phyloP scores from a whole-genome alignment of 2,329 filamentous ascomycete species.

The Penicillium sp. region DNA sequence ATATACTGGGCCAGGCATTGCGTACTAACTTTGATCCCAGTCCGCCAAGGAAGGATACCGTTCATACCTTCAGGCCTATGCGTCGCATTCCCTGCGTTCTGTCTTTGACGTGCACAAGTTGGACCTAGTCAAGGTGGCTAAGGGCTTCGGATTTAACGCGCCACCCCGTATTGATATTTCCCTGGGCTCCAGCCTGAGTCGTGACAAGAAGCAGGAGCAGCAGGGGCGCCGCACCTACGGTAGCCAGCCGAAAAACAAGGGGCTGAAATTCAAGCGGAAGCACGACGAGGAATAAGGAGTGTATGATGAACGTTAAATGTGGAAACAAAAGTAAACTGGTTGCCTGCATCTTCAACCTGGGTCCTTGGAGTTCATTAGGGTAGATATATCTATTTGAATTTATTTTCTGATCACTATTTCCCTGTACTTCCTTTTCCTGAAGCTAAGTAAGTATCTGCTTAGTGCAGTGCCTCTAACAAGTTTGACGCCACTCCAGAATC shows the following conservation, averaged over 20 bases:
- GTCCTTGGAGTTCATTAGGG: constrained; percentile 28
- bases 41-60: constrained; percentile 76
- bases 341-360: constrained; percentile 28
- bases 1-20: neutral
- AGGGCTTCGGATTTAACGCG: constrained; percentile 77
- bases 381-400: constrained; percentile 31
- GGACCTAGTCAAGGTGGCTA: constrained; percentile 81
- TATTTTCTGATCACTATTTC: constrained; percentile 9
- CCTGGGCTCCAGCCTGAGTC: constrained; percentile 74
- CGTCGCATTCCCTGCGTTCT: constrained; percentile 79
- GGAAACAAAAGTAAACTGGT: constrained; percentile 27
- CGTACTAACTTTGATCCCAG: constrained; percentile 34
- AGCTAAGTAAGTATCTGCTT: too few species aligned
- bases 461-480: too few species aligned
- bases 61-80: constrained; percentile 93
- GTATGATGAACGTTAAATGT: constrained; percentile 24
- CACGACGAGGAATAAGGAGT: constrained; percentile 34
- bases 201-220: constrained; percentile 67
- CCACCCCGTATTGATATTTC: constrained; percentile 80
- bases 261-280: constrained; percentile 59
- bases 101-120: constrained; percentile 84
- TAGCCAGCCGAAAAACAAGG: constrained; percentile 71
- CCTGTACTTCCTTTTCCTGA: neutral
- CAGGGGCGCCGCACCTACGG: constrained; percentile 73
- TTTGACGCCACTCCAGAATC: too few species aligned